Conservation (phyloP, 108 stramenopile species). For the Pelagomonas calceolata region DNA sequence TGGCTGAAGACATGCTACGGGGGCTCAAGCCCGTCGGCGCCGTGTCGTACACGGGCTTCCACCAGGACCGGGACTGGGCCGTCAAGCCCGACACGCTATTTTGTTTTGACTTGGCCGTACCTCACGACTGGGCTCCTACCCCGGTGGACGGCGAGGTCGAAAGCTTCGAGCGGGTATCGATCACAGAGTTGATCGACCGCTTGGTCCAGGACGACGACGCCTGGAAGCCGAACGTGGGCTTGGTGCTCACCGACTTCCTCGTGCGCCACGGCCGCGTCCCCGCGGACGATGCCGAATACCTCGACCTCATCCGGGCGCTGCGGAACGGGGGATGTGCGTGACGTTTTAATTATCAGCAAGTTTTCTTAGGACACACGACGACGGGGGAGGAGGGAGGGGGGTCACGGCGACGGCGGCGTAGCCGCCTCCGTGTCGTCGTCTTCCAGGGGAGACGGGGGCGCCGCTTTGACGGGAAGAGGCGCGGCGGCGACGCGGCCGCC, state of each 20-base stretch:
- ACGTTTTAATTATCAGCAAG: too few relatives aligned
- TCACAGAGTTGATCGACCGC: neutral
- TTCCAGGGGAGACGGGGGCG: too few relatives aligned
- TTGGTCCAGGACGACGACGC: neutral
- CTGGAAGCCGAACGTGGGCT: constrained; percentile 25
- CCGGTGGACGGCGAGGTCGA: constrained; percentile 26
- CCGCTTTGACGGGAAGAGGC: too few relatives aligned
- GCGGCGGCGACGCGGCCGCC: too few relatives aligned
- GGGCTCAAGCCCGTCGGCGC: constrained; percentile 1
- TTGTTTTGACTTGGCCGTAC: constrained; percentile 20
- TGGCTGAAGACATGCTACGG: neutral
- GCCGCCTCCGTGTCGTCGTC: too few relatives aligned
- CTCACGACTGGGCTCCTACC: constrained; percentile 8
- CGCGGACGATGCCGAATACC: constrained; percentile 6
- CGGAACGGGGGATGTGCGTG: neutral
- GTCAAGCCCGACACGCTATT: constrained; percentile 22
- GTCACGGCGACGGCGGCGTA: too few relatives aligned
- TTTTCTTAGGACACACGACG: too few relatives aligned
- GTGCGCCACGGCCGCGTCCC: constrained; percentile 13
- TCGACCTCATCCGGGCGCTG: constrained; percentile 11
- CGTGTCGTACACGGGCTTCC: constrained; percentile 16
- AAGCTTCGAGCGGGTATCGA: constrained; percentile 14
- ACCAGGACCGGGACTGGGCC: constrained; percentile 5
- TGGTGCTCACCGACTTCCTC: constrained; percentile 25
- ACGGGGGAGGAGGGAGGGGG: too few relatives aligned